Percentiles rank a stretch among this genome's conserved stretches.
Conservation (phyloP, 192 early-diverging fungal species). For the Dissophora ornata region DNA sequence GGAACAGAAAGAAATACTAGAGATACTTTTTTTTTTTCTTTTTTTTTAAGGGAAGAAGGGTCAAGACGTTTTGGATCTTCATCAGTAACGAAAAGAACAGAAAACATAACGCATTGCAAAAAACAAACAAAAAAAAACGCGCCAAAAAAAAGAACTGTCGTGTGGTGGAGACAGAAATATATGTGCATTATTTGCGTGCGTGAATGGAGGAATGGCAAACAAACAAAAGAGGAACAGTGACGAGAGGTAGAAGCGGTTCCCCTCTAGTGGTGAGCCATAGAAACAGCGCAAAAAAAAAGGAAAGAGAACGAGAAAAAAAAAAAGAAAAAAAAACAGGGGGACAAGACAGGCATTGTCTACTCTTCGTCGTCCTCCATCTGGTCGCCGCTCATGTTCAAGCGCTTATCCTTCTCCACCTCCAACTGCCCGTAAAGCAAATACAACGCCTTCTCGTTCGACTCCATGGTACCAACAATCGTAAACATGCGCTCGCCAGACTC, state of each 20-base stretch:
- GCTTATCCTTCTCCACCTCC: constrained; percentile 88
- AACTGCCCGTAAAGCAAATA: constrained; percentile 91
- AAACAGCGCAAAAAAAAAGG: background rate
- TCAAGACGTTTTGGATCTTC: too few relatives aligned
- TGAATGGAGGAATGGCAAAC: background rate
- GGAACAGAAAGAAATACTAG: too few relatives aligned
- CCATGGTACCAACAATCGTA: constrained; percentile 89
- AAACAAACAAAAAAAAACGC: too few relatives aligned
- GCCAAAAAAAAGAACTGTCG: too few relatives aligned
- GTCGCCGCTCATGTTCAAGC: constrained; percentile 59
- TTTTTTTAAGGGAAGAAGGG: background rate
- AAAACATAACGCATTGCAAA: too few relatives aligned
- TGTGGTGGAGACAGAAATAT: too few relatives aligned
- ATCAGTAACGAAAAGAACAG: too few relatives aligned
- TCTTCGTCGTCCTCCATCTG: constrained; percentile 56
- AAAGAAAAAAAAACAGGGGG: background rate
- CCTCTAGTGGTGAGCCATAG: too few relatives aligned
- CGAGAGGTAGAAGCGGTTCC: too few relatives aligned
- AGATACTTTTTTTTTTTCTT: too few relatives aligned
- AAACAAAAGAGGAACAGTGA: background rate
- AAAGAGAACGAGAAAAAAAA: constrained; percentile 7
- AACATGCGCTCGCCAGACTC: constrained; percentile 89
- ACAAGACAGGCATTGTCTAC: constrained; percentile 14
- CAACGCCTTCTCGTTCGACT: constrained; percentile 90
- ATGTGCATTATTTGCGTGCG: constrained; percentile 1